Base-by-base conservation (phyloP, 352 stramenopile genomes). In the Peronospora destructor region DNA sequence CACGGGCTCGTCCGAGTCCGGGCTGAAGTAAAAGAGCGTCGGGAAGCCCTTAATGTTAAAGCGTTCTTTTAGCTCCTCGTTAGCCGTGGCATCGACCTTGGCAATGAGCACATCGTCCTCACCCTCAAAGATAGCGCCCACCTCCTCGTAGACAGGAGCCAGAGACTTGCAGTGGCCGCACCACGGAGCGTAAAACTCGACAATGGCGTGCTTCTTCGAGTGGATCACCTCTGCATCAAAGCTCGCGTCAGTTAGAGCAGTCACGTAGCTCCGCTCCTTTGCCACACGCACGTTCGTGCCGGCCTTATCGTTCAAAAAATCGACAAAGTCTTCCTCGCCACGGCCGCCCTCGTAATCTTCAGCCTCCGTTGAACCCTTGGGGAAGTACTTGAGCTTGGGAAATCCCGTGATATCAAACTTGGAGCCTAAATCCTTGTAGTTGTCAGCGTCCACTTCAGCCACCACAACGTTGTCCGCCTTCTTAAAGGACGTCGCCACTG, bases 121-220 rank as follows among this genome's bases (percentile, higher is more conserved):
- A 11, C 79, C 76, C 33, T 70, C 64, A 50, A 76, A 91, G 34
- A 92, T 76, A 42, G 74, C 78, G 26, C 48, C 81, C 45, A 94
- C 75, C 34, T 90, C 71, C 49, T 96, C 84, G 76, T 93, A 97
- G 21, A 76, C 87, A 3, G 90, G 90, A 6, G 84, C 80, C 29
- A 97, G 66, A 36, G 56, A 66, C 77, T 97, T 95, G 84, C 91
- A 97, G 79, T 97, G 91, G 42, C 91, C 91, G 56, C 88, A 97
- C 88, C 89, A 97, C 21, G 90, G 91, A 25, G 91, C 91, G 64
- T 95, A 96, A 64, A 97, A 97, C 62, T 97, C 87, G 6, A 97
- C 89, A 28, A 97, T 61, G 40, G 67, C 66, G 65, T 94, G 80
- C 60, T 91, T 91, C 54, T 87, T 87, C 8, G 77, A 81, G 59